phyloP scores from a whole-genome alignment of 2,329 filamentous ascomycete genomes.

The Chaetothyriales sp. region DNA sequence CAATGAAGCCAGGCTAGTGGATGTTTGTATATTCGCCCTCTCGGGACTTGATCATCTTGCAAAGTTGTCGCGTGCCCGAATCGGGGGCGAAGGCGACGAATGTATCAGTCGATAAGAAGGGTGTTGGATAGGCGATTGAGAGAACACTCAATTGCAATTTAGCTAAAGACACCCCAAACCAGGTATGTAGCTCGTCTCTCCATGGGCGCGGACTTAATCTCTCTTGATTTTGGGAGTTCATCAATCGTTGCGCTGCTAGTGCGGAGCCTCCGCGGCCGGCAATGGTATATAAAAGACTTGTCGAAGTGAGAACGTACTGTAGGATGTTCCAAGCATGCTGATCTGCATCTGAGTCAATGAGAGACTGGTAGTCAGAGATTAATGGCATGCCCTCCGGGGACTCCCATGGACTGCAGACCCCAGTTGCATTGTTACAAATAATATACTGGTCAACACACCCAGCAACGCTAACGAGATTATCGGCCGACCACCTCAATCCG shows the following conservation, averaged over 20 bases:
- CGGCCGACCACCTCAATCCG: neutral
- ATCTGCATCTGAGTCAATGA: neutral
- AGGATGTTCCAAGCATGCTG: neutral
- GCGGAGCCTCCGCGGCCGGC: neutral
- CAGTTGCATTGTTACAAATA: neutral
- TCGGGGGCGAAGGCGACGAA: neutral
- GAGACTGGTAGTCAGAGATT: neutral
- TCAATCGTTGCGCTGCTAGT: neutral
- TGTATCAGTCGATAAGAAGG: neutral
- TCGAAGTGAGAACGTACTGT: neutral
- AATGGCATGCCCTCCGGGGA: neutral
- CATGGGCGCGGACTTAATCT: neutral
- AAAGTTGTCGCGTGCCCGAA: neutral
- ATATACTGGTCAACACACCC: neutral
- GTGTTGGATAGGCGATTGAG: neutral
- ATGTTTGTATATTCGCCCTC: conserved; percentile 1
- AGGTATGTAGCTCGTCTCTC: neutral
- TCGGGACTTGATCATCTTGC: neutral
- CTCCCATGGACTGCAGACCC: neutral
- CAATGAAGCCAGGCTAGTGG: conserved; percentile 1
- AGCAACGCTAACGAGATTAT: neutral
- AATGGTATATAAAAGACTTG: neutral
- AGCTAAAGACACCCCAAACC: neutral
- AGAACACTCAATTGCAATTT: neutral
- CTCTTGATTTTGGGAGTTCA: neutral